Conservation (phyloP, 2,329 filamentous ascomycete genomes). For the Berkeleyomyces rouxiae region DNA sequence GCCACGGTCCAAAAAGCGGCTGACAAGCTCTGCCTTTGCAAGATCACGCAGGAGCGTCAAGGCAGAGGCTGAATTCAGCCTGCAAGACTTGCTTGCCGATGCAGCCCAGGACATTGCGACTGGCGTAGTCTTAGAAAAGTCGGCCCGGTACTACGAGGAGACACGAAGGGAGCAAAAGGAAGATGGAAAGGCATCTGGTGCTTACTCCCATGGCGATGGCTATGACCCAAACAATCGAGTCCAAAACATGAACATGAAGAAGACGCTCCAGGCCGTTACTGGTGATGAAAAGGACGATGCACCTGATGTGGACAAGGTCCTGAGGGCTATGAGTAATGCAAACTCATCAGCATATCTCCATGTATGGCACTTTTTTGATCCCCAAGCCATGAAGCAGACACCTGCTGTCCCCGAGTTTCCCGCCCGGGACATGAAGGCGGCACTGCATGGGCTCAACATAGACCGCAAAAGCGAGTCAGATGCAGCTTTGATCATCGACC, state of each 20-base stretch:
- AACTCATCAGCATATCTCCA: neutral
- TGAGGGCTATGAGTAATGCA: slow-evolving; percentile 4
- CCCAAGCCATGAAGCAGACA: neutral
- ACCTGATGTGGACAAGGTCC: slow-evolving; percentile 13
- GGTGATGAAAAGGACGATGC: slow-evolving; percentile 9
- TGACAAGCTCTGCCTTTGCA: neutral
- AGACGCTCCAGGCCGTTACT: slow-evolving; percentile 1
- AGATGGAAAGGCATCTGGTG: neutral
- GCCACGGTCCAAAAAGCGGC: neutral
- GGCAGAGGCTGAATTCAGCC: neutral
- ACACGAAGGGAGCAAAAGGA: neutral
- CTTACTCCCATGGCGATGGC: neutral
- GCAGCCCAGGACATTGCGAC: slow-evolving; percentile 1
- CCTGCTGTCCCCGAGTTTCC: neutral
- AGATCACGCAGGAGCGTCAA: neutral
- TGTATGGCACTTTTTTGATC: slow-evolving; percentile 7
- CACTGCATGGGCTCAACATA: slow-evolving; percentile 19
- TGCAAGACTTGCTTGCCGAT: slow-evolving; percentile 4
- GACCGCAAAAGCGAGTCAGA: slow-evolving; percentile 23
- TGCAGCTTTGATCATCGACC: neutral
- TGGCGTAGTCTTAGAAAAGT: neutral
- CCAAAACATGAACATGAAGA: slow-evolving; percentile 1
- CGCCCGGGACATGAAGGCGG: neutral
- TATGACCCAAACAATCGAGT: neutral
- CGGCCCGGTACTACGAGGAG: neutral